Base-by-base conservation (phyloP, 2,329 filamentous ascomycete genomes). In the Lojkania enalia region DNA sequence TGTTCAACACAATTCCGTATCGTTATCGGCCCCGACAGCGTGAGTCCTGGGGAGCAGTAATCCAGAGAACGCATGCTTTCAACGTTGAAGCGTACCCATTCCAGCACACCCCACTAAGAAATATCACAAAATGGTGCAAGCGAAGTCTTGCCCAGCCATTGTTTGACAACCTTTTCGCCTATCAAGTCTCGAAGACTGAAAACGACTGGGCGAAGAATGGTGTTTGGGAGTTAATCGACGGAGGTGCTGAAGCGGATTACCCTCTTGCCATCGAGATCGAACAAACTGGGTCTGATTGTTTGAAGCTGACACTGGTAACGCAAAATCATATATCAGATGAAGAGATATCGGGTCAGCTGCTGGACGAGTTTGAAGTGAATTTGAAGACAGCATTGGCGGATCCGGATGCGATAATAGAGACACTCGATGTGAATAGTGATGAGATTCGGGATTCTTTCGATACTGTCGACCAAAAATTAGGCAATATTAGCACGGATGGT, bases 1-100 rank as follows among this genome's bases (percentile, higher is more conserved):
- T 96, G 15, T 95, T 96, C 77, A 96, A 96, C 63, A 96, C 90
- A 0, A 74, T 96, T 1, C 90, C 91, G 0, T 90, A 87, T 62
- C 77, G 81, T 42, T 69, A 83, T 23, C 61, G 71, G 4, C 53
- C 79, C 12, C 49, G 69, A 5, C 51, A 65, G 0, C 60, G 67
- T 0, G 72, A 77, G 3, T 82, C 76, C 0, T 90, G 86, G 82
- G 63, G 71, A 1, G 75, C 80, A 0, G 66, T 90, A 1, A 74
- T 90, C 16, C 74, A 71, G 13, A 71, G 74, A 39, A 88, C 87
- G 49, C 89, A 96, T 57, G 71, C 81, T 0, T 90, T 86, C 62
- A 89, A 88, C 61, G 78, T 83, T 1, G 73, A 79, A 0, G 77
- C 81, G 9, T 74, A 94, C 15, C 77, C 84, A 0, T 92, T 86